Evolutionary conservation across 306 rosid genomes (phyloP), one percentile per base, ranked within the genome.

Genomic region (Cyamopsis tetragonoloba): DNA sequence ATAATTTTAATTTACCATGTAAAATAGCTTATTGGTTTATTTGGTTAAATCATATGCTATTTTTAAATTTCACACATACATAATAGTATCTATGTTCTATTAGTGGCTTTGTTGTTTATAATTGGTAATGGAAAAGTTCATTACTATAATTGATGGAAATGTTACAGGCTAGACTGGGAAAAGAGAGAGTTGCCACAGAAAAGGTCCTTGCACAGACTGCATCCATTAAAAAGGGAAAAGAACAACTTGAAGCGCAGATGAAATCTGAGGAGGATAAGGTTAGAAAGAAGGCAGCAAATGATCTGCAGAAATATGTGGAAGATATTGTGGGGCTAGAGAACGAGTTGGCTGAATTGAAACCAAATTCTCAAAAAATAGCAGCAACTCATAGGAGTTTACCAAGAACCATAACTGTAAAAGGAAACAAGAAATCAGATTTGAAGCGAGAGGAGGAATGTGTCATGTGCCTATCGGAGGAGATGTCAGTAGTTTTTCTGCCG

Each of bases 401-500:
- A 53, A 41, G 58, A 68, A 26, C 28, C 66, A 7, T 35, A 14
- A 38, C 34, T 51, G 34, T 5, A 44, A 75, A 60, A 69, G 76
- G 63, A 32, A 48, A 47, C 71, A 66, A 68, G 73, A 73, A 68
- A 58, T 74, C 77, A 15, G 13, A 66, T 23, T 43, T 85, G 81
- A 85, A 66, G 81, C 82, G 59, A 66, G 95, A 88, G 70, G 80
- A 76, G 3, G 91, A 88, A 60, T 88, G 95, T 37, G 91, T 80
- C 46, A 81, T 88, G 91, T 88, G 95, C 74, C 77, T 88, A 38
- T 79, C 89, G 0, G 91, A 81, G 82, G 89, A 85, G 81, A 79
- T 71, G 71, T 79, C 86, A 1, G 87, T 85, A 8, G 82, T 88
- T 67, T 85, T 85, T 62, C 77, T 88, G 74, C 95, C 91, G 3